Evolutionary conservation across 768 basidiomycete species (phyloP).

Genomic region (Coprinopsis cinerea): DNA sequence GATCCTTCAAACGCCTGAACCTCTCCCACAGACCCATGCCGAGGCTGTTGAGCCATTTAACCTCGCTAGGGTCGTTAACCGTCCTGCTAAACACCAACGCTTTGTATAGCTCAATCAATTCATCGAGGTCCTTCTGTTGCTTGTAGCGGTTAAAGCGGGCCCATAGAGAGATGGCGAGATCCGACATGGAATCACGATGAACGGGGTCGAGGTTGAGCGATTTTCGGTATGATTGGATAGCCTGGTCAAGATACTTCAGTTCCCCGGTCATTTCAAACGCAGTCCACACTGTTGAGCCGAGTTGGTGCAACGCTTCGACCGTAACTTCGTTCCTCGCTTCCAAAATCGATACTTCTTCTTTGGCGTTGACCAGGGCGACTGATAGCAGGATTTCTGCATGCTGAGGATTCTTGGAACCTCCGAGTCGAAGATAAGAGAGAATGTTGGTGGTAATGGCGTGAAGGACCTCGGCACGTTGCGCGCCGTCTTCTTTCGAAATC

Average conservation of each 20-base stretch:
- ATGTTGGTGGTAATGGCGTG: conserved; percentile 8
- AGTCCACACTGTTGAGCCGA: conserved; percentile 8
- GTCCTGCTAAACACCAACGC: conserved; percentile 4
- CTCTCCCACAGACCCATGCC: conserved; percentile 8
- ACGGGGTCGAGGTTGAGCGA: background rate
- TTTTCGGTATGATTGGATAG: conserved; percentile 4
- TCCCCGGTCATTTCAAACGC: conserved; percentile 1
- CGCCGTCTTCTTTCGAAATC: conserved; percentile 1
- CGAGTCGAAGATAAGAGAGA: conserved; percentile 5
- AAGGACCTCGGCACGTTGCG: conserved; percentile 1
- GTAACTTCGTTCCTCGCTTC: background rate
- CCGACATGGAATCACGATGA: conserved; percentile 6
- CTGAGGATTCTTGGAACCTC: conserved; percentile 1
- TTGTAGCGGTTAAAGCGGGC: conserved; percentile 3
- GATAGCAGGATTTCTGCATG: conserved; percentile 4
- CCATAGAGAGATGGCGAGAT: conserved; percentile 8
- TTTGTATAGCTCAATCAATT: conserved; percentile 7
- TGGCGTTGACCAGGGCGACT: conserved; percentile 6
- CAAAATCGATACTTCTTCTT: conserved; percentile 7
- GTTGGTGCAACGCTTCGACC: conserved; percentile 5
- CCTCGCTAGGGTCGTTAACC: conserved; percentile 5
- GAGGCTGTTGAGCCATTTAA: conserved; percentile 7
- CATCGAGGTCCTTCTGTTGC: conserved; percentile 9
- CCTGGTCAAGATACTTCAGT: conserved; percentile 3
- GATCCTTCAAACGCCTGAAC: conserved; percentile 6